Percentiles rank a stretch among this genome's conserved stretches.
Evolutionary conservation across 495 filamentous ascomycete species (phyloP).

Genomic region (Choiromyces venosus): DNA sequence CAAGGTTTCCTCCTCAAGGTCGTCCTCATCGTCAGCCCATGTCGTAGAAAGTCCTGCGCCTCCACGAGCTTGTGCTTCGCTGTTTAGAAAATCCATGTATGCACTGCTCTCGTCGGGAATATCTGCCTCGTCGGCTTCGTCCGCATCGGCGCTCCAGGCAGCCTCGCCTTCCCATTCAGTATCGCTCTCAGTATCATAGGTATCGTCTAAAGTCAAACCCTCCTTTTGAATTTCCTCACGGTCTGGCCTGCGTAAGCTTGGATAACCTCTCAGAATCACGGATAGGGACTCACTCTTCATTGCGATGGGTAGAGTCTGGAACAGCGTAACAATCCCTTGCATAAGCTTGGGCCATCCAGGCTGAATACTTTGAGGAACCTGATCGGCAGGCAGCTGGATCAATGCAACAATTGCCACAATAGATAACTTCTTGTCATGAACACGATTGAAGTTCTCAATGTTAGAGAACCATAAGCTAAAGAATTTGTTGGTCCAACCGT

Average conservation of each 20-base stretch:
- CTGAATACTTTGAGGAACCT: conserved; percentile 82
- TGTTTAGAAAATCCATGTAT: conserved; percentile 91
- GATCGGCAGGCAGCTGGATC: conserved; percentile 64
- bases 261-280: not conserved
- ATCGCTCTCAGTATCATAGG: conserved; percentile 65
- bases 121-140: conserved; percentile 52
- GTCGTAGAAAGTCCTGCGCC: not conserved
- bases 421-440: conserved; percentile 97
- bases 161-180: conserved; percentile 67
- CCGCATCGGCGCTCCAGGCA: conserved; percentile 67
- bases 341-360: conserved; percentile 95
- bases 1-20: conserved; percentile 83
- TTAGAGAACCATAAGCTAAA: conserved; percentile 96
- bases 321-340: conserved; percentile 82
- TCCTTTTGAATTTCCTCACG: conserved; percentile 92
- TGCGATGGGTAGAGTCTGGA: conserved; percentile 83
- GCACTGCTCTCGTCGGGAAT: conserved; percentile 77
- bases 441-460: conserved; percentile 86
- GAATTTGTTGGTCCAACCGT: conserved; percentile 98
- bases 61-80: conserved; percentile 58
- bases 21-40: conserved; percentile 66
- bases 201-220: conserved; percentile 65
- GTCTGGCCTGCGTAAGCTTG: conserved; percentile 46
- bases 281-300: conserved; percentile 60
- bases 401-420: conserved; percentile 87